Evolutionary conservation across 139 green algal species (phyloP), one percentile per base, ranked within the genome.

Genomic region (Closterium sp.): DNA sequence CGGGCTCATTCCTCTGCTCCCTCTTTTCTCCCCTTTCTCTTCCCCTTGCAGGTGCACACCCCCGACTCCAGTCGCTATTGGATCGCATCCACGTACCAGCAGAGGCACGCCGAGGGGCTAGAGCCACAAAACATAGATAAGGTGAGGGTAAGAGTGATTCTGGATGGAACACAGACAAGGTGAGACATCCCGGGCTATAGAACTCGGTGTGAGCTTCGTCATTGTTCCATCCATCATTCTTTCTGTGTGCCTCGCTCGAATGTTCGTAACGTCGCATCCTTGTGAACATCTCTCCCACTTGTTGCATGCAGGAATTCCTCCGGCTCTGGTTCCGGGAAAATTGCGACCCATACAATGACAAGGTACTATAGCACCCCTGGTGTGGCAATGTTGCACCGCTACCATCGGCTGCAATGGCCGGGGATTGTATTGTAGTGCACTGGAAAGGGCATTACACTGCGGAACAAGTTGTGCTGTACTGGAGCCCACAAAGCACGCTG

Each of bases 111-210:
- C 9, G 93, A 92, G 0, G 96, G 96, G 0, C 89, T 97, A 91
- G 98, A 99, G 94, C 98, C 64, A 28, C 95, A 99, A 93, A 99
- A 97, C 94, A 98, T 99, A 23, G 98, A 99, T 95, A 99, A 99
- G 95, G 91, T 92, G 30, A 76, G 55, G 55, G 36, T 55, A 6
- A 66, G 4, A 12, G 38, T 9, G 38, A 66, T 10, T 12, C n/a
- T n/a, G n/a, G n/a, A n/a, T n/a, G n/a, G 36, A 55, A 55, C 36
- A 55, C 6, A 55, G 36, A 55, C 36, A 55, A 55, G 36, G 36
- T 55, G 36, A 55, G 36, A n/a, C n/a, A n/a, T n/a, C n/a, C n/a
- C n/a, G 36, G 4, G 36, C 36, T 55, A 6, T 55, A 66, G 38
- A 66, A 21, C 16, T 66, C 7, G n/a, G 38, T 66, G 8, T 66